Evolutionary conservation across 352 stramenopile species (phyloP).

Genomic region (Phytophthora vignae): DNA sequence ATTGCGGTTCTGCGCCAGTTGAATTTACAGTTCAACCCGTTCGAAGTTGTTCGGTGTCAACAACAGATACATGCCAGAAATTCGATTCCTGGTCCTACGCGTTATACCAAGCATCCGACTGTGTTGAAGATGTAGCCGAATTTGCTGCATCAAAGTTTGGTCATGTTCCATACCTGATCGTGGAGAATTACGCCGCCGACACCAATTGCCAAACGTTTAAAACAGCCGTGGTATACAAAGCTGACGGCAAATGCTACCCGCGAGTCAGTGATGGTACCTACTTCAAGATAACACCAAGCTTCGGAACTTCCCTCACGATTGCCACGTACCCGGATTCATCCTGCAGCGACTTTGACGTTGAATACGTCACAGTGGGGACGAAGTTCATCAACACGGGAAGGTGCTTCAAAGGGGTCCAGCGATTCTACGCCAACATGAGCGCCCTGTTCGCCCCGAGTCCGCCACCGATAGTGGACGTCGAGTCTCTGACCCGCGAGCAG

Average conservation of each 20-base stretch:
- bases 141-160: neutral
- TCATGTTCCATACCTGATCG: neutral
- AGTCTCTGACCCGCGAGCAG: conserved; percentile 8
- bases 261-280: neutral
- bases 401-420: conserved; percentile 3
- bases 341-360: conserved; percentile 1
- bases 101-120: neutral
- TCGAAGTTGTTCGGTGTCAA: neutral
- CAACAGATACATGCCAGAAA: neutral
- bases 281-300: conserved; percentile 6
- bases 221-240: neutral
- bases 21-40: neutral
- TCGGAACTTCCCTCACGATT: neutral
- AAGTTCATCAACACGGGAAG: conserved; percentile 16
- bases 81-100: neutral
- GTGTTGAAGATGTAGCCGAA: neutral
- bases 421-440: conserved; percentile 6
- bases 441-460: neutral
- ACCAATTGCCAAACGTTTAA: conserved; percentile 2
- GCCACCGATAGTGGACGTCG: neutral
- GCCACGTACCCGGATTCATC: conserved; percentile 2
- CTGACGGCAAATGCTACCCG: conserved; percentile 4
- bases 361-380: neutral
- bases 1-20: neutral
- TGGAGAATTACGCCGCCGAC: conserved; percentile 1